phyloP scores from a whole-genome alignment of 208 protist genomes.

The Crithidia bombi region DNA sequence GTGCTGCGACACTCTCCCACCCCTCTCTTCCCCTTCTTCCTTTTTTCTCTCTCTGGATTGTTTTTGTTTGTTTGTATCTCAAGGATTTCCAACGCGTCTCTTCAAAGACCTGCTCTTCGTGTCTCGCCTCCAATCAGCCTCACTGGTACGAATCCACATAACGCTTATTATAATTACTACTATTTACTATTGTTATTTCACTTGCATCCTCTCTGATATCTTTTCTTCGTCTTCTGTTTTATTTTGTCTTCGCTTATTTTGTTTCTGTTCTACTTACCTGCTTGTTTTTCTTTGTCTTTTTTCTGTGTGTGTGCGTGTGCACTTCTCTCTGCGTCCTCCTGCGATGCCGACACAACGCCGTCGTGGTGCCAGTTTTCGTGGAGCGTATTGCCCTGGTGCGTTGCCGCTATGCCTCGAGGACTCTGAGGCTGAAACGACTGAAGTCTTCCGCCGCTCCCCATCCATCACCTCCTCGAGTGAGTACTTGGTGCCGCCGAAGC shows the following conservation, averaged over 20 bases:
- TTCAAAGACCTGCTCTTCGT: not conserved
- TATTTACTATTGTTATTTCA: too few relatives aligned
- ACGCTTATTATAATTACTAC: not conserved
- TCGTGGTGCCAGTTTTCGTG: conserved; percentile 59
- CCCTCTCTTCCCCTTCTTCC: too few relatives aligned
- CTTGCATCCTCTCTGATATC: not conserved
- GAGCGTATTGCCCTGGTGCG: conserved; percentile 33
- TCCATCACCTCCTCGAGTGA: conserved; percentile 33
- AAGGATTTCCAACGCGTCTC: not conserved
- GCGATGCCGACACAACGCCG: conserved; percentile 44
- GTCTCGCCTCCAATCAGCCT: not conserved
- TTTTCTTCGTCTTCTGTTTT: not conserved
- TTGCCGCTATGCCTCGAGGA: conserved; percentile 20
- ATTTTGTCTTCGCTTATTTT: not conserved
- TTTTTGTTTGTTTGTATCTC: too few relatives aligned
- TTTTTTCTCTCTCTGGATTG: too few relatives aligned
- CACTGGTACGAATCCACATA: not conserved
- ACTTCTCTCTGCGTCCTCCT: not conserved
- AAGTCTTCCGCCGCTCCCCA: conserved; percentile 45
- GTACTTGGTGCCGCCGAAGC: conserved; percentile 72
- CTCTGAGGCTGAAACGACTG: conserved; percentile 15
- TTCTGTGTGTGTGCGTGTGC: not conserved
- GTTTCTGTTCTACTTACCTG: not conserved
- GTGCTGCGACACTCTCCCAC: too few relatives aligned
- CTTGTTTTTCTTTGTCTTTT: not conserved